Evolutionary conservation across 2,329 filamentous ascomycete species (phyloP).

Genomic region (Whalleya microplaca): DNA sequence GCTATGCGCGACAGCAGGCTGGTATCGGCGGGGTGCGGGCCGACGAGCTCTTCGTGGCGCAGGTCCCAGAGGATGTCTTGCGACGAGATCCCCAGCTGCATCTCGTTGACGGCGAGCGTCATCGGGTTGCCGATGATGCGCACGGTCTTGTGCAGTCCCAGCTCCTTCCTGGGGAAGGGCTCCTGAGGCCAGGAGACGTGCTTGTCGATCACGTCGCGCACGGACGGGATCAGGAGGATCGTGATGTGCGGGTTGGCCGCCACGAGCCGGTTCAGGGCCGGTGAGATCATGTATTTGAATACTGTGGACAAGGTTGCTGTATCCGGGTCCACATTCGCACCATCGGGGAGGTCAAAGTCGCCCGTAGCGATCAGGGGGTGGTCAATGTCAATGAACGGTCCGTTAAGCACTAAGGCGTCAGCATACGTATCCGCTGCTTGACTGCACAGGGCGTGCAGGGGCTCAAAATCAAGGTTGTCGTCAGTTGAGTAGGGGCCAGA

Average conservation of each 20-base stretch:
- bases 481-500: slow-evolving; percentile 92
- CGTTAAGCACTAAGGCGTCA: slow-evolving; percentile 78
- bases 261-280: slow-evolving; percentile 71
- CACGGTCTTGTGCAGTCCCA: slow-evolving; percentile 74
- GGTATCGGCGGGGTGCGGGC: slow-evolving; percentile 56
- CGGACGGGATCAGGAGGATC: slow-evolving; percentile 81
- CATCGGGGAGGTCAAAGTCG: slow-evolving; percentile 75
- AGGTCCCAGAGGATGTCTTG: slow-evolving; percentile 86
- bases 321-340: slow-evolving; percentile 71
- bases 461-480: slow-evolving; percentile 88
- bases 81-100: slow-evolving; percentile 77
- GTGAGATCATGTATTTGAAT: slow-evolving; percentile 80
- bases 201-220: slow-evolving; percentile 68
- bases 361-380: slow-evolving; percentile 84
- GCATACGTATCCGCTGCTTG: slow-evolving; percentile 75
- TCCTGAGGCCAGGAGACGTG: slow-evolving; percentile 70
- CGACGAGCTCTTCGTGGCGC: slow-evolving; percentile 71
- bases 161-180: slow-evolving; percentile 66
- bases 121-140: slow-evolving; percentile 88
- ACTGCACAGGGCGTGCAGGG: slow-evolving; percentile 78
- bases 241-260: slow-evolving; percentile 74
- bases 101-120: slow-evolving; percentile 86
- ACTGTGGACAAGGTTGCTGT: slow-evolving; percentile 79
- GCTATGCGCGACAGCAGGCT: slow-evolving; percentile 73
- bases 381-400: slow-evolving; percentile 89